A percentile compares a stretch with the other conserved stretches of the same genome.
Conservation (phyloP, 768 basidiomycete genomes). For the Mycena leptocephala region DNA sequence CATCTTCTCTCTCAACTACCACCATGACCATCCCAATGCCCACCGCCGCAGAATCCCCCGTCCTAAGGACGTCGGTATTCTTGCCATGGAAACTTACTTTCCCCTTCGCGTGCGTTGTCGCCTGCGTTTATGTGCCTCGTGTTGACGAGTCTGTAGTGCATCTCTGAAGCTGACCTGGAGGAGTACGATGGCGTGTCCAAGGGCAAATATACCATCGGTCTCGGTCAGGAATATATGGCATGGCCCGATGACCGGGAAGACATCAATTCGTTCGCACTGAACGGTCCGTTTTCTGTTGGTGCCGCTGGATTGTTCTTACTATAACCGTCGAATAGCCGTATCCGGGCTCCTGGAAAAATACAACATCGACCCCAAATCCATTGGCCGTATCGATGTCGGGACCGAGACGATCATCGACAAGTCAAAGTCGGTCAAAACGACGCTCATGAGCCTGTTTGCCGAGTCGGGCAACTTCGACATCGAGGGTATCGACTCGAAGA, state of each 20-base stretch:
- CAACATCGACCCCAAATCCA: slow-evolving; percentile 95
- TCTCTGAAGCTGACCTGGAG: slow-evolving; percentile 96
- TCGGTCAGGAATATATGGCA: slow-evolving; percentile 98
- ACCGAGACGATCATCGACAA: slow-evolving; percentile 99
- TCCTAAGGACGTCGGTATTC: slow-evolving; percentile 95
- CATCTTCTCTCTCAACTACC: slow-evolving; percentile 25
- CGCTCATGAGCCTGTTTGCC: slow-evolving; percentile 98
- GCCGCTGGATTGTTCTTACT: slow-evolving; percentile 7
- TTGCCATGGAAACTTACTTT: slow-evolving; percentile 96
- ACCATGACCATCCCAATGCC: slow-evolving; percentile 56
- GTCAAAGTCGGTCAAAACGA: slow-evolving; percentile 98
- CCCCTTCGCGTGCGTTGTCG: slow-evolving; percentile 81
- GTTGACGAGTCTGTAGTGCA: slow-evolving; percentile 89
- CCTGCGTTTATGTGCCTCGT: slow-evolving; percentile 24
- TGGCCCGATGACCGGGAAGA: slow-evolving; percentile 99
- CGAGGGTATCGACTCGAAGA: slow-evolving; percentile 99
- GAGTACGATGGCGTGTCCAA: slow-evolving; percentile 93
- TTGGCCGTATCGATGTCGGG: slow-evolving; percentile 98
- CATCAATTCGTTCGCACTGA: slow-evolving; percentile 97
- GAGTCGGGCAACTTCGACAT: slow-evolving; percentile 95
- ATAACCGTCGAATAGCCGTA: slow-evolving; percentile 72
- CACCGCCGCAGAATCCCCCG: slow-evolving; percentile 54
- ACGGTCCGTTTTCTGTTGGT: slow-evolving; percentile 86
- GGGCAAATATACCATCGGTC: slow-evolving; percentile 99
- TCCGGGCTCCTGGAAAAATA: slow-evolving; percentile 92